phyloP scores from a whole-genome alignment of 371 early-diverging fungal genomes.

The Funneliformis caledonium region DNA sequence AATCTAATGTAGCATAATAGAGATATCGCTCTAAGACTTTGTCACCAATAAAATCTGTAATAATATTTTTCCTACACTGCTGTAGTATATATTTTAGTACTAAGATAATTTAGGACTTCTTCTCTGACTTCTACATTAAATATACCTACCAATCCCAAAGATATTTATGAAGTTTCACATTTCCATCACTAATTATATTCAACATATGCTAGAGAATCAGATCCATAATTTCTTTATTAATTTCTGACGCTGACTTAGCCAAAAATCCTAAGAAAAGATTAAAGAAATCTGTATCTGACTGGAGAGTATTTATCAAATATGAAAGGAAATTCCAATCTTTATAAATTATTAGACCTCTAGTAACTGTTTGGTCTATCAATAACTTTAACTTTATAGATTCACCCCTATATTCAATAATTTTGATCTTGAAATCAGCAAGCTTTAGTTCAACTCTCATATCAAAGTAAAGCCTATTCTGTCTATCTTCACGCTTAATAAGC shows the following conservation, averaged over 20 bases:
- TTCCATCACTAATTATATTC: not conserved
- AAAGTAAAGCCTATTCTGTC: no score
- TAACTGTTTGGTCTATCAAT: conserved; percentile 12
- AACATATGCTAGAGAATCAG: not conserved
- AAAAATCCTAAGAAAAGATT: not conserved
- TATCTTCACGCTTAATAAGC: not conserved
- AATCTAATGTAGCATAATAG: not conserved
- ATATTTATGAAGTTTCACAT: not conserved
- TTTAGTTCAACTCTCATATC: no score
- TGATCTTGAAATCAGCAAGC: no score
- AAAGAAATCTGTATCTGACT: not conserved
- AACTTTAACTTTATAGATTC: conserved; percentile 23
- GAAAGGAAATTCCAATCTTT: not conserved
- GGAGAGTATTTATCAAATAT: not conserved
- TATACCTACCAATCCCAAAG: not conserved
- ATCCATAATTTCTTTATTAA: not conserved
- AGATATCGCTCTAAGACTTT: not conserved
- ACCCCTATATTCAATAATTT: no score
- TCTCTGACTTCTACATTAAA: not conserved
- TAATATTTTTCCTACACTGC: not conserved
- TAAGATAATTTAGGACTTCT: not conserved
- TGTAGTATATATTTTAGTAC: not conserved
- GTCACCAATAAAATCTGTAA: not conserved
- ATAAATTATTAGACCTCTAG: not conserved
- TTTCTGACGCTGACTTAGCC: not conserved